Base-by-base conservation (phyloP, 306 rosid genomes). In the Luffa acutangula region DNA sequence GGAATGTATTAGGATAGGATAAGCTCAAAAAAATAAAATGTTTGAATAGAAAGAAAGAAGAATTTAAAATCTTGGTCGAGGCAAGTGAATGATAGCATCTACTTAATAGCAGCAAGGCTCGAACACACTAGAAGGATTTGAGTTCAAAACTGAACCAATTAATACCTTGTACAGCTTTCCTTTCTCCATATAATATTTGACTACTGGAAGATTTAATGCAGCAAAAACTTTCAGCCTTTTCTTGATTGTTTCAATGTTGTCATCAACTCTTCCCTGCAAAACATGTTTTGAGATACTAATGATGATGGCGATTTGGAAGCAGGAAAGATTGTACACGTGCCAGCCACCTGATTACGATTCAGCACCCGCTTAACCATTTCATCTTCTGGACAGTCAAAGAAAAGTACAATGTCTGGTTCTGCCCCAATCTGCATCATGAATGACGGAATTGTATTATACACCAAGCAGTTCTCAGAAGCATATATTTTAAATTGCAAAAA, bases 361-460 rank as follows among this genome's bases (percentile, higher is more conserved):
- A 95, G 90, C 86, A 95, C 94, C 54, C 99, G 90, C 74, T 91
- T 95, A 87, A 95, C 93, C 99, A 95, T 95, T 87, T 90, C 97
- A 60, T 89, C 87, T 85, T 89, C 96, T 76, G 99, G 94, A 82
- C 99, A 95, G 81, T 95, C 97, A 82, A 95, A 95, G 93, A 91
- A 93, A 83, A 95, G 92, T 67, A 95, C 99, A n/a, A 85, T 49
- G 58, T 86, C 58, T 31, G 99, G 99, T 80, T 95, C 97, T 59
- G 87, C 83, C 72, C 92, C 96, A 43, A 83, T 78, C 99, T 95
- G 87, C 86, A 82, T 71, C 65, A 73, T 14, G 77, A 77, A 77
- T 9, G 25, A 56, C 41, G 2, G 13, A 14, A 49, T 31, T 70
- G 76, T 33, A 49, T 49, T 14, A 11, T 25, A 52, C 33, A 75